Base-by-base conservation (phyloP, 2,329 filamentous ascomycete species). In the Penicillium capsulatum region DNA sequence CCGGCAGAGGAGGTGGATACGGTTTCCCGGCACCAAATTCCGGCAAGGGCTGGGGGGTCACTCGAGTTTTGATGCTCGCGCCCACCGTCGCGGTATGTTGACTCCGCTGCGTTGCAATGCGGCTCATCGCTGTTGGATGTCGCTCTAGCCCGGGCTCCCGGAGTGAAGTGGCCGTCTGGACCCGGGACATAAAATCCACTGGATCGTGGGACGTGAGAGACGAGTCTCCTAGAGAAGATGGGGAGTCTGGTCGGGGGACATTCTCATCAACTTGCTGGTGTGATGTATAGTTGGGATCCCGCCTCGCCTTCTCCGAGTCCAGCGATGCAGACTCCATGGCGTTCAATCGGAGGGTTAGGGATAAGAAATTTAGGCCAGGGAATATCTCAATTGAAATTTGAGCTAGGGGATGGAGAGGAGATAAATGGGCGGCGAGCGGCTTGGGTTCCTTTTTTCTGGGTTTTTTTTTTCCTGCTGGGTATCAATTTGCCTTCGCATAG, bases 1-100 rank as follows among this genome's bases (percentile, higher is more conserved):
- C 71, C 6, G 76, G 76, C 11, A 80, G 56, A 0, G 62, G 65
- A 11, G 75, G 75, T 5, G 78, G 78, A 54, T 74, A 79, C 4
- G 74, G 68, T 50, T 79, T 80, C 1, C 74, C 75, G 19, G 64
- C 75, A 3, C 78, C 78, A 47, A 69, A 69, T 15, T 62, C 54
- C 1, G 67, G 66, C 22, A 69, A 43, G 19, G 65, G 63, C 38
- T 53, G 64, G 36, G 48, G 59, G 9, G 56, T 47, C 13, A 48
- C 40, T 20, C 55, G 54, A 2, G 59, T 50, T 22, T 57, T 60
- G 13, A 59, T 35, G 28, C 47, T 48, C 1, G 62, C 64, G 26
- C 67, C 68, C 19, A 71, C 67, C 13, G 68, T 71, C 13, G 57
- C 64, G 41, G 54, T 62, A 31, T 71, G 67, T 46, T 71, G 67